Conservation (phyloP, 495 filamentous ascomycete species). For the Mytilinidion resinicola region DNA sequence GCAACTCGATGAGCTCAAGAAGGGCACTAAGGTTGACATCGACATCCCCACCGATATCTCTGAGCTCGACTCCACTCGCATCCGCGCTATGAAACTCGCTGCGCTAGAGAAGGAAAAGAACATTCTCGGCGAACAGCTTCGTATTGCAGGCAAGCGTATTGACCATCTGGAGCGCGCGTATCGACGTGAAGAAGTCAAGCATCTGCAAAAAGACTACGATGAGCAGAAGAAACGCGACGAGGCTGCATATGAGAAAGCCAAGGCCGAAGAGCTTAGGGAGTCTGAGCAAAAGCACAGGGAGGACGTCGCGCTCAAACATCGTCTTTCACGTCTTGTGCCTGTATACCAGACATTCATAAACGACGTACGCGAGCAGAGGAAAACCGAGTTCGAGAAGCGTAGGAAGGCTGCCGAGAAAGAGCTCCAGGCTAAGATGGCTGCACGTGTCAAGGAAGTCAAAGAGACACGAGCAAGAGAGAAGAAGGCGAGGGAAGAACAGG, state of each 20-base stretch:
- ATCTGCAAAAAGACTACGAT: slow-evolving; percentile 80
- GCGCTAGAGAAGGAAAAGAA: slow-evolving; percentile 98
- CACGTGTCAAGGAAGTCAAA: slow-evolving; percentile 73
- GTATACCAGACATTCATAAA: slow-evolving; percentile 75
- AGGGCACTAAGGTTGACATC: slow-evolving; percentile 68
- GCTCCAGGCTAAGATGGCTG: slow-evolving; percentile 79
- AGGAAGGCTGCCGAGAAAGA: slow-evolving; percentile 83
- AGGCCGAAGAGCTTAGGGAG: slow-evolving; percentile 68
- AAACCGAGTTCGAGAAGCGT: slow-evolving; percentile 92
- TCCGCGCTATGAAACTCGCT: slow-evolving; percentile 88
- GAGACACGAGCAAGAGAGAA: slow-evolving; percentile 70
- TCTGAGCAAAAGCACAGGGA: slow-evolving; percentile 82
- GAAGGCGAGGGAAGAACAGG: slow-evolving; percentile 73
- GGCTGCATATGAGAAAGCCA: slow-evolving; percentile 70
- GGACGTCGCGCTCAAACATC: slow-evolving; percentile 86
- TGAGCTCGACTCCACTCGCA: slow-evolving; percentile 78
- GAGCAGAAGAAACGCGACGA: slow-evolving; percentile 73
- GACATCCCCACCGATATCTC: slow-evolving; percentile 65
- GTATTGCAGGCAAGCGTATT: slow-evolving; percentile 88
- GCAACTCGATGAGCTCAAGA: slow-evolving; percentile 89
- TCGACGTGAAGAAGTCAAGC: slow-evolving; percentile 89
- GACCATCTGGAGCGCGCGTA: slow-evolving; percentile 97
- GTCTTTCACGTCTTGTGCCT: slow-evolving; percentile 72
- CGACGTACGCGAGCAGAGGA: slow-evolving; percentile 73
- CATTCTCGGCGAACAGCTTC: slow-evolving; percentile 78